phyloP scores from a whole-genome alignment of 371 early-diverging fungal species.

The Syncephalis plumigaleata region DNA sequence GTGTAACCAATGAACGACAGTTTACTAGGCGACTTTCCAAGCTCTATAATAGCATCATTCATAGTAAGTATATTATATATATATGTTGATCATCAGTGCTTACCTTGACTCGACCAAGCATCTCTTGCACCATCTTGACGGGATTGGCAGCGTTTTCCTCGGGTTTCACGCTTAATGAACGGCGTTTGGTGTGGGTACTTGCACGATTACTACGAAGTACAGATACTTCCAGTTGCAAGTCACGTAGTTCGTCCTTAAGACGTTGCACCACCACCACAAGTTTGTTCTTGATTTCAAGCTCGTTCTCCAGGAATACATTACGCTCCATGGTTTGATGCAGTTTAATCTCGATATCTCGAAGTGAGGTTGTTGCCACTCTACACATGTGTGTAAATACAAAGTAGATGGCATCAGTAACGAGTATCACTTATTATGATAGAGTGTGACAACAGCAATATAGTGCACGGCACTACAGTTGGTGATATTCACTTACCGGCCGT shows the following conservation, averaged over 20 bases:
- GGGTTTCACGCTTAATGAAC: not conserved
- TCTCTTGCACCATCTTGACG: conserved; percentile 48
- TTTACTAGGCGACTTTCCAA: conserved; percentile 44
- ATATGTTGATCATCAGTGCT: too few species aligned
- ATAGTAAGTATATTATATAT: too few species aligned
- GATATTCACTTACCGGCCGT: conserved; percentile 21
- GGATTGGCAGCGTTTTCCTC: conserved; percentile 19
- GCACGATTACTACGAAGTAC: not conserved
- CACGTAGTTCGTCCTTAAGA: conserved; percentile 58
- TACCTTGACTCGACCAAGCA: conserved; percentile 54
- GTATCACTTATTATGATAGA: not conserved
- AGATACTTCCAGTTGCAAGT: not conserved
- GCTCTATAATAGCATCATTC: conserved; percentile 15
- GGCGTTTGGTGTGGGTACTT: not conserved
- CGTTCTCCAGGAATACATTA: conserved; percentile 44
- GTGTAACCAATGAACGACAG: conserved; percentile 44
- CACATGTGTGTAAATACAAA: not conserved
- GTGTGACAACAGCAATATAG: not conserved
- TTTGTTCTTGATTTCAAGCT: conserved; percentile 43
- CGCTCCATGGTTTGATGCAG: conserved; percentile 49
- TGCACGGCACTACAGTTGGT: not conserved
- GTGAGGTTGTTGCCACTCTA: conserved; percentile 47
- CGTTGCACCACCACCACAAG: conserved; percentile 55
- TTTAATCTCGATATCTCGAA: conserved; percentile 50
- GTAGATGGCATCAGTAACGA: not conserved